Conservation (phyloP, 345 rosid species). For the Citrus sinensis region DNA sequence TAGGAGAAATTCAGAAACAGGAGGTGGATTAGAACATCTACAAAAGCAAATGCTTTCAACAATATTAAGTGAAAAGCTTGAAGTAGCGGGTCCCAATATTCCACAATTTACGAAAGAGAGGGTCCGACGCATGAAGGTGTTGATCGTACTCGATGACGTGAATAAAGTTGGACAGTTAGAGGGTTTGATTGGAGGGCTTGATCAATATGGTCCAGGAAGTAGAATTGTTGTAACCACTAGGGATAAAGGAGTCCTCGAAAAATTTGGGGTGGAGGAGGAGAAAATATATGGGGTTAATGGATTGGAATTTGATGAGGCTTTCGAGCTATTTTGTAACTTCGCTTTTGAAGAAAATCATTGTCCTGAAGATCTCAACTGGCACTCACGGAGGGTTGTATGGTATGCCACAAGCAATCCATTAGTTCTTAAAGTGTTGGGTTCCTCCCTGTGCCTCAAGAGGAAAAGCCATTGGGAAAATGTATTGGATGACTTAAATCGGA, state of each 20-base stretch:
- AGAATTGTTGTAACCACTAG: neutral
- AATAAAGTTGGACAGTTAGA: neutral
- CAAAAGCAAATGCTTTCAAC: neutral
- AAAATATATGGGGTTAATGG: neutral
- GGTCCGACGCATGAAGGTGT: neutral
- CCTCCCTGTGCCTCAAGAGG: neutral
- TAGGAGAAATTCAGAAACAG: neutral
- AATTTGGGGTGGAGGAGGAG: neutral
- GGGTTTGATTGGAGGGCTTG: neutral
- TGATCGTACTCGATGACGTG: neutral
- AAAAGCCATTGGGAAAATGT: neutral
- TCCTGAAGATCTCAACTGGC: neutral
- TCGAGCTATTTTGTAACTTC: neutral
- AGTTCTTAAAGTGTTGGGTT: neutral
- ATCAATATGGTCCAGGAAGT: slow-evolving; percentile 5
- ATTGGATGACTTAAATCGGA: neutral
- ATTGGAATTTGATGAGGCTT: neutral
- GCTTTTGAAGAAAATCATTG: neutral
- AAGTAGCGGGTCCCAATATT: neutral
- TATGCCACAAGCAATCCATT: slow-evolving; percentile 20
- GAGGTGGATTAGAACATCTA: neutral
- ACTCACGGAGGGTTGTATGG: neutral
- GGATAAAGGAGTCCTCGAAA: neutral
- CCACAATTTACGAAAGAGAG: neutral
- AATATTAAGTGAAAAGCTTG: neutral